Conservation (phyloP, 2,329 filamentous ascomycete genomes). For the Penicillium sp. region DNA sequence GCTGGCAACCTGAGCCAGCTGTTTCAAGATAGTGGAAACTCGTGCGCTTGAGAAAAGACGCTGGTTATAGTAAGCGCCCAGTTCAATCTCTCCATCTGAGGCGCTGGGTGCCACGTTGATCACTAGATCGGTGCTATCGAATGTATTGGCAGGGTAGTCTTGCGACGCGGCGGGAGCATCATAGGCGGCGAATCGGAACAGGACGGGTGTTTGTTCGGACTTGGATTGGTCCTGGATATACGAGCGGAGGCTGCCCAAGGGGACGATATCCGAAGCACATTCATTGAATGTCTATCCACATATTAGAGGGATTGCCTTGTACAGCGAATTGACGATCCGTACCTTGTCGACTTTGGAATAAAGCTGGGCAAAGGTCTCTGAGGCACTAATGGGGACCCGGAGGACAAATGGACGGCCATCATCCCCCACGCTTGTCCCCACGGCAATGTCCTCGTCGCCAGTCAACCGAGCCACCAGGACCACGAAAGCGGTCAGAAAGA, state of each 20-base stretch:
- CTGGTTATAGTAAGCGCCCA: constrained; percentile 43
- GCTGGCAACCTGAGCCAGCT: constrained; percentile 39
- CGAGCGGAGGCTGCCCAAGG: constrained; percentile 36
- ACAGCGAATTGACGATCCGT: constrained; percentile 2
- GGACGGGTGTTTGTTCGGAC: constrained; percentile 35
- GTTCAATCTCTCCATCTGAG: constrained; percentile 24
- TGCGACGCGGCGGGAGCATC: constrained; percentile 40
- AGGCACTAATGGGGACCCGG: constrained; percentile 37
- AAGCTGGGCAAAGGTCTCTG: constrained; percentile 40
- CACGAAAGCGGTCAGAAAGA: constrained; percentile 42
- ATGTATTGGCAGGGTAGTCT: constrained; percentile 40
- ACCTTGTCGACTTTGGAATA: constrained; percentile 40
- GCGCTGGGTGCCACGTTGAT: constrained; percentile 34
- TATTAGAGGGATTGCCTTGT: neutral
- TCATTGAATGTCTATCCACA: constrained; percentile 34
- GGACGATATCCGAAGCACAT: constrained; percentile 40
- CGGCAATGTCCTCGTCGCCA: constrained; percentile 46
- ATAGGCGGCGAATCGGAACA: constrained; percentile 47
- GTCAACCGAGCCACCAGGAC: constrained; percentile 44
- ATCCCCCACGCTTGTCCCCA: constrained; percentile 41
- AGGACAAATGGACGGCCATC: constrained; percentile 45
- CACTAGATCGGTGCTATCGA: constrained; percentile 42
- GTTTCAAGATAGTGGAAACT: constrained; percentile 41
- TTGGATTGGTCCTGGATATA: constrained; percentile 40
- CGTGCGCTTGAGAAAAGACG: constrained; percentile 44